A percentile compares a stretch with the other conserved stretches of the same genome.
These are phyloP conservation scores for Xenoacremonium recifei DNA, from an alignment of 2,329 filamentous ascomycete genomes.

Conservation along the genomic window DNA sequence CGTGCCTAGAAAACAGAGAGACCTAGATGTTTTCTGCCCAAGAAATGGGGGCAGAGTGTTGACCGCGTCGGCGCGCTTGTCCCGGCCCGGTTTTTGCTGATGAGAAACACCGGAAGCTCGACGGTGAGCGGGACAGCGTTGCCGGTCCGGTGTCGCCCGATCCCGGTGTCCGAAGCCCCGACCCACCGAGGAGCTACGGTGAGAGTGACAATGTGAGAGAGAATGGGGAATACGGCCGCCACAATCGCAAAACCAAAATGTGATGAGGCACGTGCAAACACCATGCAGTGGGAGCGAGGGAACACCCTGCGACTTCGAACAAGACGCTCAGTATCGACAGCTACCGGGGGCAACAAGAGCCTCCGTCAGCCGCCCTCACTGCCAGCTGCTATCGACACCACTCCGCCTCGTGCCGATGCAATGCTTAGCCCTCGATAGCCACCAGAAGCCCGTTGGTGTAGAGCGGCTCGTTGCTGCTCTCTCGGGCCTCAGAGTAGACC, in stretches of 20 bases:
- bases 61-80: conserved; percentile 4
- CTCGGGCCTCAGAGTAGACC: conserved; percentile 16
- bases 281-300: conserved; percentile 3
- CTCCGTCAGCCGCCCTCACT: too few relatives aligned
- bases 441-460: conserved; percentile 29
- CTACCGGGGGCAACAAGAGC: too few relatives aligned
- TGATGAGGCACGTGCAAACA: conserved; percentile 10
- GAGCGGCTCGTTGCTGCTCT: conserved; percentile 25
- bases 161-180: background rate
- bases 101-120: background rate
- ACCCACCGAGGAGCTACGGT: too few relatives aligned
- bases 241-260: conserved; percentile 4
- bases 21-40: too few relatives aligned
- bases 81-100: conserved; percentile 17
- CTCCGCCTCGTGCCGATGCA: conserved; percentile 3
- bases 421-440: conserved; percentile 29
- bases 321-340: background rate
- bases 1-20: too few relatives aligned
- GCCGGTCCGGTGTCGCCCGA: background rate
- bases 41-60: too few relatives aligned
- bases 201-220: background rate
- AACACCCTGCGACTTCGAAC: background rate
- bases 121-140: background rate
- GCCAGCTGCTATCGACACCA: conserved; percentile 5
- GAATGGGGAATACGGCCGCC: too few relatives aligned